Evolutionary conservation across 768 basidiomycete genomes (phyloP), one percentile per base, ranked within the genome.

Genomic region (Leucocoprinus sp.): DNA sequence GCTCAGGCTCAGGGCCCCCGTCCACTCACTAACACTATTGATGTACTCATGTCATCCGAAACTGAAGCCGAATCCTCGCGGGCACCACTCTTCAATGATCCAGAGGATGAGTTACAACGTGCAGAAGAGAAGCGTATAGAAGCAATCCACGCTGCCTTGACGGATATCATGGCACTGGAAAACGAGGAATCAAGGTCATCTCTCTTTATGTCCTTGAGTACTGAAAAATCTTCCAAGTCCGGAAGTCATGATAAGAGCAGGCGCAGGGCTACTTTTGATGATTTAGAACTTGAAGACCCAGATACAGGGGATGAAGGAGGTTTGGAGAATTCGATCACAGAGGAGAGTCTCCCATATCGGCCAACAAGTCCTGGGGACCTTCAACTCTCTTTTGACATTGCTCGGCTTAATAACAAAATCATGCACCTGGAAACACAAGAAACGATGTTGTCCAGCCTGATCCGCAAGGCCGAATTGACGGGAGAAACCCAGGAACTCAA

Each of bases 111-210:
- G 49, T 66, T 66, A 51, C 80, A 83, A 37, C 72, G 80, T 38
- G 80, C 77, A 37, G 84, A 95, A 60, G 77, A 84, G 42, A 74
- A 84, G 53, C 74, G 91, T 29, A 96, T 98, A 80, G 91, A 93
- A 55, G 93, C 95, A 2, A 96, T 98, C 15, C 92, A 93, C 55
- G 93, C 93, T 6, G 96, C 96, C 3, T 68, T 99, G 51, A 93
- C 89, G 8, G 90, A 95, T 58, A 97, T 99, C 60, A 93, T 99
- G 56, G 90, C 91, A 2, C 70, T 84, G 31, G 89, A 95, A 51
- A 72, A 81, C 29, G 72, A 63, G 33, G 41, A 36, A 15, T 39
- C 45, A 11, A 34, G 43, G 26, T 42, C 50, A 17, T 28, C 42
- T 21, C 37, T 51, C 15, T 57, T 55, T 41, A 23, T 14, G 36